Base-by-base conservation (phyloP, 306 rosid genomes). In the Prosopis cineraria region DNA sequence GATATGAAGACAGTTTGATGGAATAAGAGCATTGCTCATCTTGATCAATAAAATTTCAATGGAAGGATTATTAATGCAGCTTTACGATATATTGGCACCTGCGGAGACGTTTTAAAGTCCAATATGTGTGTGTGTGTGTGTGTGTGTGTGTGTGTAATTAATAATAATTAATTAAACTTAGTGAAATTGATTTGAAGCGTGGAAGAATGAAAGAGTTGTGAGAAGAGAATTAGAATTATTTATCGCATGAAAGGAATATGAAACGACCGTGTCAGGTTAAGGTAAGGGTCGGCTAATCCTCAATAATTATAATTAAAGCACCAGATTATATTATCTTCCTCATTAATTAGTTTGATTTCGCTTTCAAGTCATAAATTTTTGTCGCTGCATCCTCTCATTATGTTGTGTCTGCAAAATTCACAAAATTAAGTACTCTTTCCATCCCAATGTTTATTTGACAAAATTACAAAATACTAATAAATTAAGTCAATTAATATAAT, bases 1-100 rank as follows among this genome's bases (percentile, higher is more conserved):
- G 75, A 60, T 70, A 66, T 31, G 90, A 52, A 68, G 85, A 63
- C 33, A 60, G 34, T n/a, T n/a, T 11, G 81, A 58, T 48, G 83
- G 77, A 72, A 80, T 85, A 87, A 89, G 56, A 62, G 85, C 73
- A 82, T 86, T 76, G 71, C 80, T 88, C 90, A 86, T 89, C 36
- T 63, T 73, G 68, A 58, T 52, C 55, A 58, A 79, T n/a, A n/a
- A n/a, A n/a, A n/a, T 56, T 56, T 68, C 74, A 43, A 50, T 31
- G 45, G 75, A 41, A 73, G 72, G n/a, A n/a, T n/a, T n/a, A n/a
- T n/a, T 50, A 78, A 60, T 34, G 5, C 27, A 69, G 67, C 34
- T 37, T 37, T 37, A 9, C 5, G 5, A 10, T 41, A 10, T 41
- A 41, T 41, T 10, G 31, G 3, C 10, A 40, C 31, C 58, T 55